Percentiles rank a stretch among this genome's conserved stretches.
These are phyloP conservation scores for Leishmania tarentolae DNA, from an alignment of 208 protist species.

Conservation along the genomic window DNA sequence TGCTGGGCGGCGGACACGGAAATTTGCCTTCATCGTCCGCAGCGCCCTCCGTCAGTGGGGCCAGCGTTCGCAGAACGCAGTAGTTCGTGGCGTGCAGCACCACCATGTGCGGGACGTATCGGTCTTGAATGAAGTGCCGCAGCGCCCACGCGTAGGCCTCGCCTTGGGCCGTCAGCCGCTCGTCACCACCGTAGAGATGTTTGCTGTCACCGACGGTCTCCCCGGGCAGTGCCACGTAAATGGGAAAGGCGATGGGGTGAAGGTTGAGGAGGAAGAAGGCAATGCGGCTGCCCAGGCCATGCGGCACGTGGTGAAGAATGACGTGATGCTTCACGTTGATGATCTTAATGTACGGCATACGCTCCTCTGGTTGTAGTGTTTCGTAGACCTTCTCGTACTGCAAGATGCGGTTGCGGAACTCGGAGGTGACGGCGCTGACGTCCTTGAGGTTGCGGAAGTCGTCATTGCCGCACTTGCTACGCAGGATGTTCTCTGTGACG, in stretches of 20 bases:
- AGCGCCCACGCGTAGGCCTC: constrained; percentile 67
- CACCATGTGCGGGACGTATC: constrained; percentile 83
- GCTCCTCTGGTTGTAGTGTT: constrained; percentile 62
- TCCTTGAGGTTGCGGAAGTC: constrained; percentile 89
- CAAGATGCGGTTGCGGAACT: constrained; percentile 79
- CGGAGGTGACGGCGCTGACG: constrained; percentile 70
- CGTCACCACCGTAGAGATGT: constrained; percentile 77
- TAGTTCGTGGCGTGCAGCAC: constrained; percentile 86
- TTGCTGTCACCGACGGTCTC: constrained; percentile 74
- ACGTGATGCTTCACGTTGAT: constrained; percentile 90
- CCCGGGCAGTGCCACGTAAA: constrained; percentile 84
- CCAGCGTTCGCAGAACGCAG: constrained; percentile 68
- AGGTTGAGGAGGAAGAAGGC: constrained; percentile 91
- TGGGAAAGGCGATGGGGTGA: constrained; percentile 83
- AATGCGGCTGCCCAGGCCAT: constrained; percentile 77
- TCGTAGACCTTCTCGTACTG: constrained; percentile 93
- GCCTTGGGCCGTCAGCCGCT: constrained; percentile 66
- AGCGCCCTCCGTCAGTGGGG: constrained; percentile 53
- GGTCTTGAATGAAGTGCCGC: constrained; percentile 80
- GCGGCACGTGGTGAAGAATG: constrained; percentile 72
- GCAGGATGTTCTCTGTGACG: constrained; percentile 90
- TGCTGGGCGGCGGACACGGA: neutral
- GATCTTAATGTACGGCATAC: constrained; percentile 86
- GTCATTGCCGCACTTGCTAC: constrained; percentile 89
- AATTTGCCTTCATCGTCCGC: constrained; percentile 17